Conservation (phyloP, 805 yeast genomes). For the Pichia scutulata region DNA sequence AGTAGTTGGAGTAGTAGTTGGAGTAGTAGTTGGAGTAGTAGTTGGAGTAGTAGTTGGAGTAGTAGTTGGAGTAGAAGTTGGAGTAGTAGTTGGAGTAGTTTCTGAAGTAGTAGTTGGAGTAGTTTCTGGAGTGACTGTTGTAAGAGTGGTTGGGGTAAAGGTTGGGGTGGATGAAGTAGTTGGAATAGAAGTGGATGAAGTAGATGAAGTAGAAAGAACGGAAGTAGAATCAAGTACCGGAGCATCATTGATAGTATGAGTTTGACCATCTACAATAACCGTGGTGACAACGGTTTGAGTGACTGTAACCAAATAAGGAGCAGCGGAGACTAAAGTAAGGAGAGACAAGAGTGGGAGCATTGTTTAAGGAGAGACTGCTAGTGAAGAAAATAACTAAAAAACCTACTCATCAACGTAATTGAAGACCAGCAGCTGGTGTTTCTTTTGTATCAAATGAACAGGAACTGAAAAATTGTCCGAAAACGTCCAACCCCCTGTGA, state of each 20-base stretch:
- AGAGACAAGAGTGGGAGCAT: conserved; percentile 16
- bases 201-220: background rate
- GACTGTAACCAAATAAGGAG: conserved; percentile 20
- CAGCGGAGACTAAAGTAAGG: conserved; percentile 17
- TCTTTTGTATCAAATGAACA: too few species aligned
- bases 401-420: too few species aligned
- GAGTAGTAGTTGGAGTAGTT: conserved; percentile 7
- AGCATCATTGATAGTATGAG: conserved; percentile 11
- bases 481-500: too few species aligned
- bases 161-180: conserved; percentile 1
- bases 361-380: conserved; percentile 8
- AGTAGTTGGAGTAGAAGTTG: conserved; percentile 8
- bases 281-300: conserved; percentile 19
- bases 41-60: conserved; percentile 12
- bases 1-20: conserved; percentile 13
- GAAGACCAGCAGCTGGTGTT: background rate
- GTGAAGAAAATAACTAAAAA: background rate
- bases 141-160: background rate
- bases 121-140: background rate
- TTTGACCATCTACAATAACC: conserved; percentile 17
- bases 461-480: too few species aligned
- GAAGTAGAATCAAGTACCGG: conserved; percentile 1
- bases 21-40: conserved; percentile 11
- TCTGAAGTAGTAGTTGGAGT: conserved; percentile 4
- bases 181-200: conserved; percentile 1